Conservation (phyloP, 768 basidiomycete genomes). For the Mycena leptocephala region DNA sequence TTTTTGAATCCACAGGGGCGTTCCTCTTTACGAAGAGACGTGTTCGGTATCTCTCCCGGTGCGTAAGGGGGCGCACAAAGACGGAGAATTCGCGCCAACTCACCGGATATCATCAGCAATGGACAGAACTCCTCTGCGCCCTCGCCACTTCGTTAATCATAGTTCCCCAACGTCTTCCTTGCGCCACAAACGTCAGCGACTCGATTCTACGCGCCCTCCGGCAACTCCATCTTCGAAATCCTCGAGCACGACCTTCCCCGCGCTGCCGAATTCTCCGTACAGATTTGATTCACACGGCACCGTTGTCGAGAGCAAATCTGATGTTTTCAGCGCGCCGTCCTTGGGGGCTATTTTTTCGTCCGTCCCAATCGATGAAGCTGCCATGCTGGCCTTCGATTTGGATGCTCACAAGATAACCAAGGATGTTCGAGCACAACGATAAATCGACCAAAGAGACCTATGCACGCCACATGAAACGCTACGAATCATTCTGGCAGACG, state of each 20-base stretch:
- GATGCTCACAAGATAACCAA: no score
- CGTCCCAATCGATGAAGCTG: neutral
- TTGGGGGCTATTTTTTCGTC: neutral
- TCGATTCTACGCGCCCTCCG: neutral
- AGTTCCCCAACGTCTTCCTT: no score
- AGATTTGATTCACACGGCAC: neutral
- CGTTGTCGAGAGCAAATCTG: neutral
- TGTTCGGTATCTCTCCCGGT: no score
- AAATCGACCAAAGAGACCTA: neutral
- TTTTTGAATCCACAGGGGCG: no score
- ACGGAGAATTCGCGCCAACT: no score
- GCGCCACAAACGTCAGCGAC: neutral
- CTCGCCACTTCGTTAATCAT: no score
- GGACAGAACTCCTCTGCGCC: no score
- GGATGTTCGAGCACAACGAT: neutral
- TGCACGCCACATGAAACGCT: neutral
- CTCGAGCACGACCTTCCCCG: neutral
- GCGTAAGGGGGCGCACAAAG: no score
- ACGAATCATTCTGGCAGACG: neutral
- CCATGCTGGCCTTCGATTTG: neutral
- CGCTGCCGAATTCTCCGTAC: neutral
- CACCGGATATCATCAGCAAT: no score
- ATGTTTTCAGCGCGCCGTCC: neutral
- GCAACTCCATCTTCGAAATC: neutral
- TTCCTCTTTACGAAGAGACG: no score